Percentiles rank a stretch among this genome's conserved stretches.
Evolutionary conservation across 495 filamentous ascomycete genomes (phyloP).

Genomic region (Daldinia childiae): DNA sequence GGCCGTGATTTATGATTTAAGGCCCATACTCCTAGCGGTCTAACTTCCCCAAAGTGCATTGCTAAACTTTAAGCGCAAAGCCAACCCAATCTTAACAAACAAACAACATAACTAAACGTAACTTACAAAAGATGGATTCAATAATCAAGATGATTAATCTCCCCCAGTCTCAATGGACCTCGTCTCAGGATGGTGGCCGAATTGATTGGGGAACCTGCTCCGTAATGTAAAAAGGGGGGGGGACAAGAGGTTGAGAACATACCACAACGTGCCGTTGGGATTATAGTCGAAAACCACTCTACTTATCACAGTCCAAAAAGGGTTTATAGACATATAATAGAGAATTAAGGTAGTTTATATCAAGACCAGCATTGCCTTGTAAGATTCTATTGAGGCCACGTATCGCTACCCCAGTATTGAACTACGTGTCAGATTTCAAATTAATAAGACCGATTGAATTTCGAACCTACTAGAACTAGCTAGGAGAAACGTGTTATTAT

Average conservation of each 20-base stretch:
- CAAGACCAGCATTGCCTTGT: neutral
- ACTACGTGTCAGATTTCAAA: neutral
- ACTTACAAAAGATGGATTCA: conserved; percentile 4
- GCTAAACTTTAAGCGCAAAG: neutral
- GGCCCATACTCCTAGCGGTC: neutral
- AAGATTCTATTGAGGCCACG: neutral
- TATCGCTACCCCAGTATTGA: neutral
- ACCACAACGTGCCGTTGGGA: neutral
- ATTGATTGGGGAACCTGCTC: conserved; percentile 36
- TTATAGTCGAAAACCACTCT: neutral
- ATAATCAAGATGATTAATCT: conserved; percentile 1
- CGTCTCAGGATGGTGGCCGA: conserved; percentile 26
- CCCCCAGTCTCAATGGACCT: conserved; percentile 21
- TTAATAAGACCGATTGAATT: neutral
- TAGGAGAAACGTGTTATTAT: neutral
- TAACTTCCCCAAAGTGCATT: neutral
- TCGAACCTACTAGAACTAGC: neutral
- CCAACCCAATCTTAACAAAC: neutral
- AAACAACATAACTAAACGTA: neutral
- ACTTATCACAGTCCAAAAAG: neutral
- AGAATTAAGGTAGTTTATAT: neutral
- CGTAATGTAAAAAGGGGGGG: conserved; percentile 16
- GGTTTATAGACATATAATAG: neutral
- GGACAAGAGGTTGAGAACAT: neutral
- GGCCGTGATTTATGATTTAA: neutral